phyloP scores from a whole-genome alignment of 225 moss, liverwort and hornwort genomes.

The Lunularia cruciata region DNA sequence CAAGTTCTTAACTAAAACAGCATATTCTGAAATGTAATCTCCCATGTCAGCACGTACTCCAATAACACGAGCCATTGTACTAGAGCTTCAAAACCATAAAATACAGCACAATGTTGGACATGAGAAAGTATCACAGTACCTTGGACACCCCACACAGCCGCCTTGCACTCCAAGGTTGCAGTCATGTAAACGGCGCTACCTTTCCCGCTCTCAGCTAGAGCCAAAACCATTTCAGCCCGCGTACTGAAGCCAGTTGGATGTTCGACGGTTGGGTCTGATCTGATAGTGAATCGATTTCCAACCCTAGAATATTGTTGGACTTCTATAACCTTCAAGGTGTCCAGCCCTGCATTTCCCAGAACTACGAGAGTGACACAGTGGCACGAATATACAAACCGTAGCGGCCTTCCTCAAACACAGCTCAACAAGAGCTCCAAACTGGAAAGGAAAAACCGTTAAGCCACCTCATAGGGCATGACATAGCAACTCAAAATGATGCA shows the following conservation, averaged over 20 bases:
- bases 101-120: not conserved
- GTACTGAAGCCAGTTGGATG: slow-evolving; percentile 39
- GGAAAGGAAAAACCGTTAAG: no score
- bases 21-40: no score
- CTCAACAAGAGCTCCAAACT: no score
- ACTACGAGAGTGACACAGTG: no score
- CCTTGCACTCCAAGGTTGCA: slow-evolving; percentile 47
- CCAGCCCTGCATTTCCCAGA: slow-evolving; percentile 33
- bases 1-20: no score
- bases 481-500: no score
- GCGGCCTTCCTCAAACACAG: no score
- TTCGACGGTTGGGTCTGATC: slow-evolving; percentile 48
- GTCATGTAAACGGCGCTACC: slow-evolving; percentile 39
- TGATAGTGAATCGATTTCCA: slow-evolving; percentile 45
- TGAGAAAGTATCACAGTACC: slow-evolving; percentile 18
- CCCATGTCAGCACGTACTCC: no score
- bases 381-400: no score
- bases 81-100: no score
- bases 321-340: slow-evolving; percentile 44
- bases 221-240: slow-evolving; percentile 42
- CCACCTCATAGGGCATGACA: no score
- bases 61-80: no score
- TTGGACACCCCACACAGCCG: slow-evolving; percentile 51
- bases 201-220: slow-evolving; percentile 35
- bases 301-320: slow-evolving; percentile 34